phyloP scores from a whole-genome alignment of 78 protist species.

The Bodo saltans region DNA sequence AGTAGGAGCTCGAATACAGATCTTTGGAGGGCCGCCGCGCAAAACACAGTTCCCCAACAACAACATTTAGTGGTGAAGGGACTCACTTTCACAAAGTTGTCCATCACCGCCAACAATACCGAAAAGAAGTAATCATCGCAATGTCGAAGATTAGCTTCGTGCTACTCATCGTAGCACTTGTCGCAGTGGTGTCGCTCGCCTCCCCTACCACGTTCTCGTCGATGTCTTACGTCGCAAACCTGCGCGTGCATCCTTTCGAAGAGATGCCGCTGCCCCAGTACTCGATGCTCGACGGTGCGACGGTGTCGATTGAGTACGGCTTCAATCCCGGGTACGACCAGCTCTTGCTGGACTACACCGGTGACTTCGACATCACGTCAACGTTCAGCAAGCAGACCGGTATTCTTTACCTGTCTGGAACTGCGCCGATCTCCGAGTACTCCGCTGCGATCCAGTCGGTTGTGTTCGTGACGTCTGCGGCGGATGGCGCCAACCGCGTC shows the following conservation, averaged over 20 bases:
- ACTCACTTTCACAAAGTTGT: too few species aligned
- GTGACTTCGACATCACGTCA: not conserved
- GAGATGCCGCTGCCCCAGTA: not conserved
- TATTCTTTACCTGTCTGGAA: not conserved
- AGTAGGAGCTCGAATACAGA: too few species aligned
- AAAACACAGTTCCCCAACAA: too few species aligned
- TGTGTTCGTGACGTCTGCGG: conserved; percentile 8
- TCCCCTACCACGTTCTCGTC: not conserved
- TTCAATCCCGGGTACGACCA: conserved; percentile 3
- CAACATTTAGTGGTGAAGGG: too few species aligned
- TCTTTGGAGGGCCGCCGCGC: too few species aligned
- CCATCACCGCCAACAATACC: too few species aligned
- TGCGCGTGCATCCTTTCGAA: not conserved
- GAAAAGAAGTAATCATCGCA: too few species aligned
- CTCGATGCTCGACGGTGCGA: not conserved
- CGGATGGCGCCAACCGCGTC: not conserved
- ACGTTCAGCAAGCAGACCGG: not conserved
- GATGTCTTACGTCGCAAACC: not conserved
- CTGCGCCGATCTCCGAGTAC: not conserved
- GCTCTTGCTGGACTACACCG: not conserved
- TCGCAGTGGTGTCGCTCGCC: too few species aligned
- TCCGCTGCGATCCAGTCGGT: conserved; percentile 6
- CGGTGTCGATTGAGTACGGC: conserved; percentile 8
- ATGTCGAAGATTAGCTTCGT: too few species aligned
- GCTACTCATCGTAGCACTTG: too few species aligned